A percentile compares a stretch with the other conserved stretches of the same genome.
Evolutionary conservation across 371 early-diverging fungal species (phyloP).

Genomic region (Batkoa obscura): DNA sequence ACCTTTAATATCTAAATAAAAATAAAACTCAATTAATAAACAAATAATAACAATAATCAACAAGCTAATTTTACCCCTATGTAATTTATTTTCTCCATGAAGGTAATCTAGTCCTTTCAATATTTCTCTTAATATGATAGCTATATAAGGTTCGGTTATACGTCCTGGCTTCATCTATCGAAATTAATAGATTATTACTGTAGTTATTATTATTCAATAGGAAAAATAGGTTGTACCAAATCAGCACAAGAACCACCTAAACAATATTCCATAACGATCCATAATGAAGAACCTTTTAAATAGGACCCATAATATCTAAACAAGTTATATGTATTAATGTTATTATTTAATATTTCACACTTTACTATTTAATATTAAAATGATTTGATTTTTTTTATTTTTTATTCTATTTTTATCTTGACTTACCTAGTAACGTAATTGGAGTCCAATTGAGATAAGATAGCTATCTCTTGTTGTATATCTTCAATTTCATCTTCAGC

Average conservation of each 20-base stretch:
- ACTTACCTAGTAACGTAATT: slow-evolving; percentile 68
- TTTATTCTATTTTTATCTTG: not conserved
- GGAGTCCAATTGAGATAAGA: slow-evolving; percentile 86
- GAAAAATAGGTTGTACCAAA: slow-evolving; percentile 28
- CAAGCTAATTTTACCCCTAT: slow-evolving; percentile 40
- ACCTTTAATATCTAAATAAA: slow-evolving; percentile 46
- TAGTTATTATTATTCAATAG: not conserved
- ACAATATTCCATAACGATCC: slow-evolving; percentile 91
- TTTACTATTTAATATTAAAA: not conserved
- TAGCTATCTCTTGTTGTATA: slow-evolving; percentile 90
- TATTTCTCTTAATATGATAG: slow-evolving; percentile 79
- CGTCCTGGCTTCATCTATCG: slow-evolving; percentile 55
- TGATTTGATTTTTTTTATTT: no score
- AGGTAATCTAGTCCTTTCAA: slow-evolving; percentile 86
- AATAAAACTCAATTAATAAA: no score
- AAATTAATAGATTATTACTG: not conserved
- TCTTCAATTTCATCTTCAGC: slow-evolving; percentile 97
- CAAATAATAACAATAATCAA: not conserved
- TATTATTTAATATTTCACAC: not conserved
- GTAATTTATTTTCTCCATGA: slow-evolving; percentile 83
- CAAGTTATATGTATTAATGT: slow-evolving; percentile 3
- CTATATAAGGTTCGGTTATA: slow-evolving; percentile 75
- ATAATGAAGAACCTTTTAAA: slow-evolving; percentile 60
- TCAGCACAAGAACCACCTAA: slow-evolving; percentile 84
- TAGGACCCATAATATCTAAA: slow-evolving; percentile 58